Percentiles rank a stretch among this genome's conserved stretches.
Conservation (phyloP, 1,284 basidiomycete genomes). For the Cutaneotrichosporon cutaneum region DNA sequence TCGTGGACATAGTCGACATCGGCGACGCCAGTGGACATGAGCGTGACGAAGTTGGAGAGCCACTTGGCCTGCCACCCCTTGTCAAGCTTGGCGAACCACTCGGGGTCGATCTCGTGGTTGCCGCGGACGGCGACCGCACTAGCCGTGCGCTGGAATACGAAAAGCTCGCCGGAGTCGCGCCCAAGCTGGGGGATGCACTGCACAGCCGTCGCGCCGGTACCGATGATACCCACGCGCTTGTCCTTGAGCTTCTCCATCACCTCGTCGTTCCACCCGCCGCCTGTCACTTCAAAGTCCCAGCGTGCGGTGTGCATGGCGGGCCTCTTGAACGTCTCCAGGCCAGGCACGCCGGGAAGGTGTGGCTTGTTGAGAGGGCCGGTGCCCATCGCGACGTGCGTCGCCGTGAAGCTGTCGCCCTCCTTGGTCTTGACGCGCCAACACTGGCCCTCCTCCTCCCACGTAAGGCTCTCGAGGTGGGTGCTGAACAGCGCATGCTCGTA, state of each 20-base stretch:
- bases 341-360: slow-evolving; percentile 17
- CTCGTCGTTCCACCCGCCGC: slow-evolving; percentile 18
- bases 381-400: slow-evolving; percentile 18
- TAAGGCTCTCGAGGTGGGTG: slow-evolving; percentile 15
- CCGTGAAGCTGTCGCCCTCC: slow-evolving; percentile 22
- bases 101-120: slow-evolving; percentile 24
- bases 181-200: slow-evolving; percentile 18
- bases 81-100: slow-evolving; percentile 19
- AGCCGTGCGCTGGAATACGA: slow-evolving; percentile 26
- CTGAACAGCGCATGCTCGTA: slow-evolving; percentile 22
- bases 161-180: slow-evolving; percentile 13
- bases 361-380: slow-evolving; percentile 20
- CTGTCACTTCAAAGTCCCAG: slow-evolving; percentile 20
- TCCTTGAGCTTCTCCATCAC: slow-evolving; percentile 16
- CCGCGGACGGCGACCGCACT: slow-evolving; percentile 14
- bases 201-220: slow-evolving; percentile 18
- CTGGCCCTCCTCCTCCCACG: slow-evolving; percentile 18
- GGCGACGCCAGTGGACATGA: slow-evolving; percentile 12
- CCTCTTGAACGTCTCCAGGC: slow-evolving; percentile 21
- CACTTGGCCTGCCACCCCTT: slow-evolving; percentile 21
- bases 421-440: slow-evolving; percentile 17
- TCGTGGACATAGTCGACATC: slow-evolving; percentile 17
- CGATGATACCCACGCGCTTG: slow-evolving; percentile 17
- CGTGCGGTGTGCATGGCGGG: slow-evolving; percentile 19
- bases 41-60: slow-evolving; percentile 17